Evolutionary conservation across 495 filamentous ascomycete species (phyloP).

Genomic region (Penicillium angulare): DNA sequence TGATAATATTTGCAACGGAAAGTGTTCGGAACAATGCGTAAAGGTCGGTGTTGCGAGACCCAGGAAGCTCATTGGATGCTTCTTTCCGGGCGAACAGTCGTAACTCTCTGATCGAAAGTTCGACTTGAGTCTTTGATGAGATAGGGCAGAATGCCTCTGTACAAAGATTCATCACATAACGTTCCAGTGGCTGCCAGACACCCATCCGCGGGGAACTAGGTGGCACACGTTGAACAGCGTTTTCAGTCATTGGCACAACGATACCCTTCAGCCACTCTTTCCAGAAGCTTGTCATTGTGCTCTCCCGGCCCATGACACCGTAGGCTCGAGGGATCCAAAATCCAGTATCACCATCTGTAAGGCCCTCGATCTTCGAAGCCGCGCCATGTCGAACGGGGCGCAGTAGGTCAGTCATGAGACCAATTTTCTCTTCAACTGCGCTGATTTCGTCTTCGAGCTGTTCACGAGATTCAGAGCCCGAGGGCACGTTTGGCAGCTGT

Average conservation of each 20-base stretch:
- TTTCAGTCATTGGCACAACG: constrained; percentile 91
- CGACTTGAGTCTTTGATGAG: constrained; percentile 92
- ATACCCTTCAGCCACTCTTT: constrained; percentile 97
- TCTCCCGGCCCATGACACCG: constrained; percentile 86
- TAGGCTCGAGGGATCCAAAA: constrained; percentile 96
- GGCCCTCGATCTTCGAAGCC: constrained; percentile 93
- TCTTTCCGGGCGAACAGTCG: constrained; percentile 91
- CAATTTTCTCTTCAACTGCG: constrained; percentile 94
- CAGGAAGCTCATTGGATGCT: constrained; percentile 89
- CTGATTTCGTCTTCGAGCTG: constrained; percentile 90
- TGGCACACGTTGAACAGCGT: constrained; percentile 76
- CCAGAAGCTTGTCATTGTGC: constrained; percentile 86
- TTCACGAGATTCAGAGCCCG: constrained; percentile 79
- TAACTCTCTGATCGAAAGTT: constrained; percentile 85
- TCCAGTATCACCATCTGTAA: constrained; percentile 93
- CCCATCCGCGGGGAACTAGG: constrained; percentile 87
- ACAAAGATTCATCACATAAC: constrained; percentile 97
- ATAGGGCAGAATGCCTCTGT: constrained; percentile 91
- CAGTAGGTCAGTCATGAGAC: constrained; percentile 91
- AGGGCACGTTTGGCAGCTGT: constrained; percentile 72
- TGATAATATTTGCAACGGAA: constrained; percentile 85
- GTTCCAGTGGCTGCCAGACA: constrained; percentile 94
- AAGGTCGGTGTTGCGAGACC: constrained; percentile 86
- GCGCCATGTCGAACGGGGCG: constrained; percentile 91
- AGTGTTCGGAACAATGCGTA: constrained; percentile 90